Conservation (phyloP, 805 yeast species). For the Candida taoyuanica region DNA sequence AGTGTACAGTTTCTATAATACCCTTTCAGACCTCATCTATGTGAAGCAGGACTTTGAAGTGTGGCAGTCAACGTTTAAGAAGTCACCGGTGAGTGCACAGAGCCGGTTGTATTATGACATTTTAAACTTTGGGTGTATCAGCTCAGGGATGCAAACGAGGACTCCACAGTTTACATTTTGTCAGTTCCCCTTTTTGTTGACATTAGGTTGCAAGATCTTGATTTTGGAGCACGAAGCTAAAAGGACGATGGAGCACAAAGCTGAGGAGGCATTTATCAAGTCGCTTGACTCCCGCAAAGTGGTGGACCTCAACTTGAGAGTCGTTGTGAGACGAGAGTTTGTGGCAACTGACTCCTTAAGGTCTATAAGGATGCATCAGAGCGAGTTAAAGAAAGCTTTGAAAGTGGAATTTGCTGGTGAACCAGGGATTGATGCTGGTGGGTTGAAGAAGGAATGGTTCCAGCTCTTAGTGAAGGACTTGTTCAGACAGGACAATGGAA, state of each 20-base stretch:
- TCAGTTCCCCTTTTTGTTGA: slow-evolving; percentile 75
- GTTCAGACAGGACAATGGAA: slow-evolving; percentile 62
- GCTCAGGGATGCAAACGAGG: not conserved
- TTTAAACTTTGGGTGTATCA: slow-evolving; percentile 13
- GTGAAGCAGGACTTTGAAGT: slow-evolving; percentile 74
- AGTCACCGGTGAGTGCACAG: not conserved
- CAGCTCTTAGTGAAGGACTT: slow-evolving; percentile 63
- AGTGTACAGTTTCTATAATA: slow-evolving; percentile 56
- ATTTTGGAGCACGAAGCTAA: slow-evolving; percentile 80
- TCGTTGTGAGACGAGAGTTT: slow-evolving; percentile 61
- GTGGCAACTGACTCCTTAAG: slow-evolving; percentile 73
- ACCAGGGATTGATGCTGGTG: slow-evolving; percentile 96
- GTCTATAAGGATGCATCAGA: slow-evolving; percentile 48
- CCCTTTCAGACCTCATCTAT: slow-evolving; percentile 75
- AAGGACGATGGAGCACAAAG: slow-evolving; percentile 76
- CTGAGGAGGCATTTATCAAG: slow-evolving; percentile 82
- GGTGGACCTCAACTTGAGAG: slow-evolving; percentile 62
- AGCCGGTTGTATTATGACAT: slow-evolving; percentile 13
- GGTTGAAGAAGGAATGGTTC: slow-evolving; percentile 93
- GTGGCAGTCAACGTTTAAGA: slow-evolving; percentile 54
- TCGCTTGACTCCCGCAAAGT: slow-evolving; percentile 60
- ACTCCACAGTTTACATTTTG: slow-evolving; percentile 55
- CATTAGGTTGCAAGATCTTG: slow-evolving; percentile 77
- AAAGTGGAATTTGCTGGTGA: slow-evolving; percentile 80
- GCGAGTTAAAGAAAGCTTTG: slow-evolving; percentile 67